These are phyloP conservation scores for Parathielavia hyrcaniae DNA, from an alignment of 495 filamentous ascomycete genomes.

Conservation along the genomic window DNA sequence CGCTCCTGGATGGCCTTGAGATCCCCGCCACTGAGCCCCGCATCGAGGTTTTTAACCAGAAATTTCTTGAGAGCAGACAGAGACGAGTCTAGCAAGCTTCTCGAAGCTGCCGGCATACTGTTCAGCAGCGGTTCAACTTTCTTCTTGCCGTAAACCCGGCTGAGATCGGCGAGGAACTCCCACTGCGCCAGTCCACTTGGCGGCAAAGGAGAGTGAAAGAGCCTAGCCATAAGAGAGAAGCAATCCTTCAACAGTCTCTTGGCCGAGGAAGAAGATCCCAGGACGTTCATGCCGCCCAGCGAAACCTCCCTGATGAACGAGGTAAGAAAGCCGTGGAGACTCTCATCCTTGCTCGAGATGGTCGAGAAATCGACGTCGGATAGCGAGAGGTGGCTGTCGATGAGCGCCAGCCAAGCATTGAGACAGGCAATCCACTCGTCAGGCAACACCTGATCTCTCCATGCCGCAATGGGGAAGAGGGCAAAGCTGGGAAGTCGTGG, in stretches of 20 bases:
- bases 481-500: constrained; percentile 60
- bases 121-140: constrained; percentile 30
- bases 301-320: constrained; percentile 54
- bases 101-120: constrained; percentile 28
- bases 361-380: constrained; percentile 47
- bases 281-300: constrained; percentile 33
- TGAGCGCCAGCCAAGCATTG: constrained; percentile 66
- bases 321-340: constrained; percentile 52
- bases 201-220: constrained; percentile 39
- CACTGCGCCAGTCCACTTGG: constrained; percentile 47
- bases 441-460: constrained; percentile 57
- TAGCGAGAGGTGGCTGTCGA: constrained; percentile 56
- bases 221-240: constrained; percentile 53
- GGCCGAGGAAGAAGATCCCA: constrained; percentile 43
- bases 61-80: constrained; percentile 39
- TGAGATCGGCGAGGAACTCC: constrained; percentile 54
- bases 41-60: constrained; percentile 47
- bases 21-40: constrained; percentile 40
- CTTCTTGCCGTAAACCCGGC: constrained; percentile 51
- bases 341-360: constrained; percentile 48
- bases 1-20: constrained; percentile 42
- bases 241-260: constrained; percentile 52
- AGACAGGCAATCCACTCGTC: constrained; percentile 74
- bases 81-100: constrained; percentile 33
- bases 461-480: constrained; percentile 62